Evolutionary conservation across 148 eudicot species (phyloP).

Genomic region (Arbutus unedo): DNA sequence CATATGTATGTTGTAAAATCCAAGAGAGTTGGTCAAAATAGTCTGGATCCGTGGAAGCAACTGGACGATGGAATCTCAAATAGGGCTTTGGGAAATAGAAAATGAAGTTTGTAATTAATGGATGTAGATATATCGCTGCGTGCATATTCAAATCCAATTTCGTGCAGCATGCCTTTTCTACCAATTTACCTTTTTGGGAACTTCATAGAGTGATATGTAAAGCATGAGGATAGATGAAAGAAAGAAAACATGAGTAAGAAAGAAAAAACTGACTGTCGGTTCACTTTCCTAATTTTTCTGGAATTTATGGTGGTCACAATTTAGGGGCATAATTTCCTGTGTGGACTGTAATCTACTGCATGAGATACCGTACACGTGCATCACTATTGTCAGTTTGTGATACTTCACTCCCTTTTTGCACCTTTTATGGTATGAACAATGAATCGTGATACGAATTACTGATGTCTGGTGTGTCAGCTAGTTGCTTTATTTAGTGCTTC

Average conservation of each 20-base stretch:
- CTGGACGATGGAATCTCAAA: background rate
- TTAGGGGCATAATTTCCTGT: background rate
- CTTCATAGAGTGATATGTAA: background rate
- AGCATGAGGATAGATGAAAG: background rate
- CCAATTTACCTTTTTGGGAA: background rate
- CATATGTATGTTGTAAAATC: background rate
- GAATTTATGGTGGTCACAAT: background rate
- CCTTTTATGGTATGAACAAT: background rate
- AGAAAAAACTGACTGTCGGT: background rate
- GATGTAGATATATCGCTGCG: too few relatives aligned
- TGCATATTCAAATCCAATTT: background rate
- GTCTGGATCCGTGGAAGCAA: background rate
- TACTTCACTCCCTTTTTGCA: background rate
- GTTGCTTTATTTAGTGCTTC: background rate
- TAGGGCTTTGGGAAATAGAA: background rate
- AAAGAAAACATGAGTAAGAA: background rate
- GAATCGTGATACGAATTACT: background rate
- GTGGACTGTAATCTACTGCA: background rate
- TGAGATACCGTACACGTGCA: background rate
- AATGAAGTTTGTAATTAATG: background rate
- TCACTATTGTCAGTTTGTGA: background rate
- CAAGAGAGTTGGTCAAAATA: conserved; percentile 6
- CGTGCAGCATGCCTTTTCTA: background rate
- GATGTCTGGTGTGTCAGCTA: background rate
- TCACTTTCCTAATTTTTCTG: background rate